Evolutionary conservation across 1,284 basidiomycete genomes (phyloP), one percentile per base, ranked within the genome.

Genomic region (Cryptococcus neoformans): DNA sequence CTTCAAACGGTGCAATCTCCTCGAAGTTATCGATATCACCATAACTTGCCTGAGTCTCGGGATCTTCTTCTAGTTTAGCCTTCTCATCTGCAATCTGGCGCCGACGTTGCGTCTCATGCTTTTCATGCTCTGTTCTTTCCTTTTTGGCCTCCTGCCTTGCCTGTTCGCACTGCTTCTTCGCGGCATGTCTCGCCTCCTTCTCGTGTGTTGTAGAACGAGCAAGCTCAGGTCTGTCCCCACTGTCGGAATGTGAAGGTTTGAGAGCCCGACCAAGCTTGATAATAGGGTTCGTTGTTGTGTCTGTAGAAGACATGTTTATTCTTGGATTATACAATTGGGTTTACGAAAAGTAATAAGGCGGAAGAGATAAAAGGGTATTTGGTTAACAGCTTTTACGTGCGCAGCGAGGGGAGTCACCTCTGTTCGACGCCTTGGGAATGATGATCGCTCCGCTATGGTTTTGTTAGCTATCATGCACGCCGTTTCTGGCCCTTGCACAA

Each of bases 1-100:
- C 58, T 9, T 55, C 52, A 46, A 68, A n/a, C 14, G 53, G 51
- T 9, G 54, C 52, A 28, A 68, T 55, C 47, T 64, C 62, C 6
- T 51, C 55, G 1, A 60, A 57, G 16, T 57, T 50, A 16, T 49
- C 56, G 17, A 62, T 44, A 7, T 59, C 57, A 21, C 63, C 63
- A 51, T 66, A 66, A 14, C 54, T 46, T 11, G 45, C 62, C 53
- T 50, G 54, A 38, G 54, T 59, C 49, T 58, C 57, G 45, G 40
- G 44, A 38, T 50, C 42, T 21, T 58, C 52, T 34, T 51, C 54
- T 53, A 56, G 42, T 16, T 28, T 44, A 17, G 62, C 62, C 11
- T 45, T 4, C 36, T 54, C 46, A 41, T 62, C 63, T 17, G 54
- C 54, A 38, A 58, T 44, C 35, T 55, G 45, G 17, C 62, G 44